Percentiles rank a stretch among this genome's conserved stretches.
phyloP scores from a whole-genome alignment of 2,329 filamentous ascomycete species.

The Aureobasidium sp. region DNA sequence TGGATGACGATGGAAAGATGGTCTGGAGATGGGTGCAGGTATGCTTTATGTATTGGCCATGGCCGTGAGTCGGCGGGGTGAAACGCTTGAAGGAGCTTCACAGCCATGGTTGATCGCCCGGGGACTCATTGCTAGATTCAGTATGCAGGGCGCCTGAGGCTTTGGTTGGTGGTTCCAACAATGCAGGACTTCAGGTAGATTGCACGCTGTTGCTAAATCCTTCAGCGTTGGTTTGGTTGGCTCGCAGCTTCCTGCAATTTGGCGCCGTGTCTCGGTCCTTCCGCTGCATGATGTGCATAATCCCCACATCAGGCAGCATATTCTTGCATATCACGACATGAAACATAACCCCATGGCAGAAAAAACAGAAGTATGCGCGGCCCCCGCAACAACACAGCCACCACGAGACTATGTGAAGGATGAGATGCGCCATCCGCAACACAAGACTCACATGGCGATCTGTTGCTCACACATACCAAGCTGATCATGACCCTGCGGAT shows the following conservation, averaged over 20 bases:
- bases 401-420: not conserved
- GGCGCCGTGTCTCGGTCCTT: not conserved
- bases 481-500: not conserved
- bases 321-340: not conserved
- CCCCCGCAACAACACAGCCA: not conserved
- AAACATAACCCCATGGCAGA: not conserved
- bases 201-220: not conserved
- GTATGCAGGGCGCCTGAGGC: conserved; percentile 1
- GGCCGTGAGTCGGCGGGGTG: not conserved
- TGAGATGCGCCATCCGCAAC: not conserved
- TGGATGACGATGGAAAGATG: not conserved
- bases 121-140: not conserved
- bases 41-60: not conserved
- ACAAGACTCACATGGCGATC: not conserved
- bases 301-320: not conserved
- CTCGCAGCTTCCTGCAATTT: not conserved
- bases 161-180: not conserved
- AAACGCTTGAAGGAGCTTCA: not conserved
- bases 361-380: not conserved
- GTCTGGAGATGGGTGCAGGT: not conserved
- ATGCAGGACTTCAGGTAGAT: not conserved
- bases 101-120: not conserved
- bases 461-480: not conserved
- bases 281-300: not conserved
- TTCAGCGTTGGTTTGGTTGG: not conserved